These are phyloP conservation scores for Poteriospumella lacustris DNA, from an alignment of 108 stramenopile genomes.

Conservation along the genomic window DNA sequence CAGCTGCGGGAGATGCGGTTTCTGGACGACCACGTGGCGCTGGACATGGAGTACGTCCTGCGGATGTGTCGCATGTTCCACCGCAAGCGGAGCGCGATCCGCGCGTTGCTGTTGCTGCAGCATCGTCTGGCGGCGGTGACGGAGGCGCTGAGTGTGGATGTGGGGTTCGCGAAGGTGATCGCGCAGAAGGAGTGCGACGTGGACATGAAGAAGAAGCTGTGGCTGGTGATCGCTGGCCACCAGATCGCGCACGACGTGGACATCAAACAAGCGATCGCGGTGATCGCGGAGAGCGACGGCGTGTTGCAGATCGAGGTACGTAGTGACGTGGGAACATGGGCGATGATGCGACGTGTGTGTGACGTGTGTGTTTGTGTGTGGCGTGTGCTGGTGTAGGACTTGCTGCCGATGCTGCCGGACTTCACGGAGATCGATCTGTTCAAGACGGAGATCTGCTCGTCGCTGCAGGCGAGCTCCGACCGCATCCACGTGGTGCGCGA, in stretches of 20 bases:
- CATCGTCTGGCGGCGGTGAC: conserved; percentile 22
- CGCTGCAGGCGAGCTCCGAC: conserved; percentile 38
- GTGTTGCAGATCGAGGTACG: background rate
- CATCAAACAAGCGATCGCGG: conserved; percentile 30
- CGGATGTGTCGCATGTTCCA: conserved; percentile 10
- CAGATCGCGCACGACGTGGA: conserved; percentile 29
- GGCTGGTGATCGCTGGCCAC: conserved; percentile 45
- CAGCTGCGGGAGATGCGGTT: background rate
- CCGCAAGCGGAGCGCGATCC: background rate
- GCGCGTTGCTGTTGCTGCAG: conserved; percentile 13
- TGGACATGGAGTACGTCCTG: background rate
- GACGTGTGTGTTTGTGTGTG: too few species aligned
- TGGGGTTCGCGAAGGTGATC: conserved; percentile 40
- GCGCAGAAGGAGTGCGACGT: conserved; percentile 5
- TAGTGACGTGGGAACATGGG: too few species aligned
- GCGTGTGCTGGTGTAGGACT: conserved; percentile 41
- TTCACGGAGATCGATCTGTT: conserved; percentile 51
- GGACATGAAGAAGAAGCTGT: conserved; percentile 38
- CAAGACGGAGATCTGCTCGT: conserved; percentile 47
- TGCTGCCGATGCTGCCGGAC: conserved; percentile 47
- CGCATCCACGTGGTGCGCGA: conserved; percentile 39
- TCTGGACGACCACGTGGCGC: background rate
- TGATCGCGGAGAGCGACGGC: conserved; percentile 33
- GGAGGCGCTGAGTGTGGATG: conserved; percentile 26
- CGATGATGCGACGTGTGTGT: too few species aligned